Evolutionary conservation across 1,139 yeast genomes (phyloP).

Genomic region (Taphrina populina): DNA sequence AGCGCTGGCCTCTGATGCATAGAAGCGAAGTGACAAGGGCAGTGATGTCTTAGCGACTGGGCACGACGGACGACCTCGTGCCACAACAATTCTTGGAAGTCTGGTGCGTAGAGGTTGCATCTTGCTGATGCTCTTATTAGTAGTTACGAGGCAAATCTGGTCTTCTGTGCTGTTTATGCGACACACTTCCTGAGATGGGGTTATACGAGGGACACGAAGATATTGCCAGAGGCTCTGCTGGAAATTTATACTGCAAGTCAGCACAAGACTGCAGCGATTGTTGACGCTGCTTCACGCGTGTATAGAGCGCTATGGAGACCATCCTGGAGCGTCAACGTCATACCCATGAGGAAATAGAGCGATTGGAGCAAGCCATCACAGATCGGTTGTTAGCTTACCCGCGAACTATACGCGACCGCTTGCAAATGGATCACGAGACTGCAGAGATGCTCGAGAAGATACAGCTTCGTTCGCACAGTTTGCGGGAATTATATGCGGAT

Average conservation of each 20-base stretch:
- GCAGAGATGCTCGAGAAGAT: conserved; percentile 55
- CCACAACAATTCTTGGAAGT: not conserved
- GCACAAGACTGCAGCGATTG: too few relatives aligned
- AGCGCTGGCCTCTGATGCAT: conserved; percentile 3
- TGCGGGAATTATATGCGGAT: conserved; percentile 42
- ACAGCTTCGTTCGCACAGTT: conserved; percentile 46
- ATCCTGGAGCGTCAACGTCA: conserved; percentile 40
- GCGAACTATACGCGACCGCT: conserved; percentile 47
- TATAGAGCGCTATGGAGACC: conserved; percentile 32
- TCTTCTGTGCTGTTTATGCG: too few relatives aligned
- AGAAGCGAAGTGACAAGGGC: not conserved
- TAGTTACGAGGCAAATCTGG: too few relatives aligned
- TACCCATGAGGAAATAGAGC: conserved; percentile 46
- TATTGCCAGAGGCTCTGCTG: too few relatives aligned
- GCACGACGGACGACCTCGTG: conserved; percentile 1
- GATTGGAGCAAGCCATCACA: conserved; percentile 56
- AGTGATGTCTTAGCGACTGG: not conserved
- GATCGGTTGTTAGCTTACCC: conserved; percentile 48
- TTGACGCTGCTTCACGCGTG: too few relatives aligned
- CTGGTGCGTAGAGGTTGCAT: not conserved
- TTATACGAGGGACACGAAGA: too few relatives aligned
- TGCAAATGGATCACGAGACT: conserved; percentile 71
- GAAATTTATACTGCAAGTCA: too few relatives aligned
- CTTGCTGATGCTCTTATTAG: too few relatives aligned
- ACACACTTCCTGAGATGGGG: too few relatives aligned